Evolutionary conservation across 768 basidiomycete genomes (phyloP), one percentile per base, ranked within the genome.

Genomic region (Auricularia heimuer): DNA sequence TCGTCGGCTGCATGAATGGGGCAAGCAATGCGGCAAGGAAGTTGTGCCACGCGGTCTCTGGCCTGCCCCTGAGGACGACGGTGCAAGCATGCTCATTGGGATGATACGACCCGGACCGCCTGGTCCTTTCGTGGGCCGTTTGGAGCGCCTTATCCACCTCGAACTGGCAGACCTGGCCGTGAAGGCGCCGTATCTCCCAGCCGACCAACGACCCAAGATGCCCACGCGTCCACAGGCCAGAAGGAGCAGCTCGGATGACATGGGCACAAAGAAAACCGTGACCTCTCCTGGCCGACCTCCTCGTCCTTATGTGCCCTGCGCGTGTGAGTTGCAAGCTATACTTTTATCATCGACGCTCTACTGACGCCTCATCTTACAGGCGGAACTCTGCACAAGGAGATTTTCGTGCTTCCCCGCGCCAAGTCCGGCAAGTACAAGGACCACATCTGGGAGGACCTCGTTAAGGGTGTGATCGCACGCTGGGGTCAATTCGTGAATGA

Each of bases 121-220:
- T 64, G 86, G 84, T 0, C 78, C 83, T 3, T 85, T 82, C 72
- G 89, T 87, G 65, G 88, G 92, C 73, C 83, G 89, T 54, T 73
- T 92, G 60, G 92, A 94, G 72, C 78, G 89, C 51, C 81, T 94
- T 14, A 82, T 92, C 36, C 92, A 94, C 69, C 78, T 93, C 33
- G 92, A 94, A 72, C 79, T 94, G 6, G 81, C 84, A 6, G 92
- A 94, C 70, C 71, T 93, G 54, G 81, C 79, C 11, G 71, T 81
- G 42, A 80, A 86, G 62, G 70, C 75, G 10, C 80, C 82, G 1
- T 91, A 93, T 72, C 79, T 92, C 3, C 74, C 47, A 71, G 70
- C 47, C 69, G 70, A 33, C 39, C 45, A 61, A 65, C 54, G 64
- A 47, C 61, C 39, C 21, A 35, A 34, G 21, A n/a, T 37, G 54